Percentiles rank a stretch among this genome's conserved stretches.
Evolutionary conservation across 768 basidiomycete species (phyloP).

Genomic region (Polyporus arcularius): DNA sequence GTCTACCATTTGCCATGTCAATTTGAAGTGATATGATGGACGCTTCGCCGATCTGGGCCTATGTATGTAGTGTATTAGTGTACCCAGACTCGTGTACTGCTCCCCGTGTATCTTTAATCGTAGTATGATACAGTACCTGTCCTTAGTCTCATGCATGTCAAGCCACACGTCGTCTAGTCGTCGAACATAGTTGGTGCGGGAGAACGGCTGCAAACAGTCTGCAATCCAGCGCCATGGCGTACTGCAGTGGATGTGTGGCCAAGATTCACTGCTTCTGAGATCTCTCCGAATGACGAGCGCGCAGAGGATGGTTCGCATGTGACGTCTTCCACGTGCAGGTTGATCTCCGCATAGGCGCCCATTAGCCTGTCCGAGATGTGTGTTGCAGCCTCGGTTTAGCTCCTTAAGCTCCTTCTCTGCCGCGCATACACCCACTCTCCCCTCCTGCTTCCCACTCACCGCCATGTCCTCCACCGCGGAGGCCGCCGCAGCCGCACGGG

Average conservation of each 20-base stretch:
- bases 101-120: no score
- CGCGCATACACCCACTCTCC: not conserved
- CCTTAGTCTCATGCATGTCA: no score
- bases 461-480: slow-evolving; percentile 27
- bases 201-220: no score
- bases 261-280: no score
- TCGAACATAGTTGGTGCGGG: no score
- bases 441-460: not conserved
- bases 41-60: no score
- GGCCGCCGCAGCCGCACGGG: slow-evolving; percentile 18
- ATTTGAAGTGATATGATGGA: not conserved
- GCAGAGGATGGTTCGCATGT: slow-evolving; percentile 4
- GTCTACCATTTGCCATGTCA: no score
- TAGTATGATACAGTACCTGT: no score
- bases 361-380: not conserved
- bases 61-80: not conserved
- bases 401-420: not conserved
- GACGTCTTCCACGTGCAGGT: slow-evolving; percentile 22
- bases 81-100: not conserved
- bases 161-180: no score
- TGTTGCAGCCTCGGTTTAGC: not conserved
- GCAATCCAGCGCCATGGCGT: no score
- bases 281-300: not conserved
- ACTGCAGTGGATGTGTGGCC: no score
- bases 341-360: slow-evolving; percentile 12